phyloP scores from a whole-genome alignment of 345 rosid genomes.

The Triadica sebifera region DNA sequence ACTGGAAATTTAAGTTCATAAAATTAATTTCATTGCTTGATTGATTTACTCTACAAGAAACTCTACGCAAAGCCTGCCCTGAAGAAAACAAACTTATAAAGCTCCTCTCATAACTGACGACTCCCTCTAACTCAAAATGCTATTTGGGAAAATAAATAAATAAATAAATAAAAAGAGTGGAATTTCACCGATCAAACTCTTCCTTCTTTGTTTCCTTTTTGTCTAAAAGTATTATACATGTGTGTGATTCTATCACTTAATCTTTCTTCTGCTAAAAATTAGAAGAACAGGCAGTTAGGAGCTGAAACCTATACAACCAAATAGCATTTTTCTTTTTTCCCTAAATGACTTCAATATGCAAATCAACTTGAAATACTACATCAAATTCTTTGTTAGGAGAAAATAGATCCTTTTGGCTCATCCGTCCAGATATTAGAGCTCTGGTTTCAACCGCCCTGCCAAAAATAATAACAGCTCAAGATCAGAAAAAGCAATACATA shows the following conservation, averaged over 20 bases:
- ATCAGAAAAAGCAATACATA: neutral
- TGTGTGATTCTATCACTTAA: slow-evolving; percentile 30
- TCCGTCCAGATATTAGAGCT: slow-evolving; percentile 41
- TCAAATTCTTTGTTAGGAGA: slow-evolving; percentile 28
- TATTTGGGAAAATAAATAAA: neutral
- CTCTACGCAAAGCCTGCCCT: neutral
- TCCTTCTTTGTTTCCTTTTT: slow-evolving; percentile 7
- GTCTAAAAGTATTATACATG: slow-evolving; percentile 35
- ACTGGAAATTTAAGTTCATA: too few species aligned
- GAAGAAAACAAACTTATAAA: neutral
- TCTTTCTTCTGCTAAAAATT: slow-evolving; percentile 53
- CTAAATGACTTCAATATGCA: slow-evolving; percentile 26
- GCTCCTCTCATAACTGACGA: too few species aligned
- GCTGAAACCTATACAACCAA: slow-evolving; percentile 55
- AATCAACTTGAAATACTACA: slow-evolving; percentile 33
- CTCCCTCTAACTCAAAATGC: too few species aligned
- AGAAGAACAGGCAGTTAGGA: slow-evolving; percentile 47
- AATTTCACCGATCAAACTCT: slow-evolving; percentile 23
- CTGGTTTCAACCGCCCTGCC: slow-evolving; percentile 67
- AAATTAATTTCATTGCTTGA: too few species aligned
- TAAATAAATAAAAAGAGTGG: neutral
- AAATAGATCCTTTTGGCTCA: slow-evolving; percentile 9
- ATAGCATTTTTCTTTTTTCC: neutral
- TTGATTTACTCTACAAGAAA: neutral
- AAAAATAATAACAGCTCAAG: neutral